Evolutionary conservation across 2,329 filamentous ascomycete genomes (phyloP), one percentile per base, ranked within the genome.

Genomic region (Beauveria asiatica): DNA sequence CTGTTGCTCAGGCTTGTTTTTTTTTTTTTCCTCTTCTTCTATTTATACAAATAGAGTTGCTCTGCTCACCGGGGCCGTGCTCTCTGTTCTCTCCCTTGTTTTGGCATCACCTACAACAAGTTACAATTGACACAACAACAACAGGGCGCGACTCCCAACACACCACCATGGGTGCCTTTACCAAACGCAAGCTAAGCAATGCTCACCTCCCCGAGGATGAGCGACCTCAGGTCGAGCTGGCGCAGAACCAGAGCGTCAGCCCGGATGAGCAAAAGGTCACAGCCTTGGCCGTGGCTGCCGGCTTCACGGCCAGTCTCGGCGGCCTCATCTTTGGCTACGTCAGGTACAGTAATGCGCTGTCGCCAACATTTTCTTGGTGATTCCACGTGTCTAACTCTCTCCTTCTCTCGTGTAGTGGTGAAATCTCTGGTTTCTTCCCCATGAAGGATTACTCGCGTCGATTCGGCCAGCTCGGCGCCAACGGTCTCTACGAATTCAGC

Each of bases 371-470:
- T 53, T 49, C 11, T n/a, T 19, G 1, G 5, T 19, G n/a, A 6
- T 16, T 16, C 5, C 4, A 37, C 23, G n/a, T 5, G 6, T 13
- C 51, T 41, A 39, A 42, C 30, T 5, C 16, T 9, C 33, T 16
- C 4, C 19, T 37, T 37, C 30, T 33, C 25, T 68, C 51, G 39
- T 59, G 11, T 63, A 82, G 79, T 68, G 83, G 83, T 72, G 82
- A 85, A 65, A 82, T 83, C 46, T 82, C 77, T 5, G 84, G 84
- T 57, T 86, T 85, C 71, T 80, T 87, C 64, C 71, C 77, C 59
- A 86, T 86, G 83, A 52, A 70, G 2, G 78, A 87, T 69, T 87
- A 80, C 63, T 72, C 75, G 37, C 62, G 66, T 3, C 80, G 83
- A 45, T 87, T 87, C 65, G 82, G 80, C 33, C 68, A 77, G 37